Evolutionary conservation across 331 rosid genomes (phyloP).

Genomic region (Saraca asoca): DNA sequence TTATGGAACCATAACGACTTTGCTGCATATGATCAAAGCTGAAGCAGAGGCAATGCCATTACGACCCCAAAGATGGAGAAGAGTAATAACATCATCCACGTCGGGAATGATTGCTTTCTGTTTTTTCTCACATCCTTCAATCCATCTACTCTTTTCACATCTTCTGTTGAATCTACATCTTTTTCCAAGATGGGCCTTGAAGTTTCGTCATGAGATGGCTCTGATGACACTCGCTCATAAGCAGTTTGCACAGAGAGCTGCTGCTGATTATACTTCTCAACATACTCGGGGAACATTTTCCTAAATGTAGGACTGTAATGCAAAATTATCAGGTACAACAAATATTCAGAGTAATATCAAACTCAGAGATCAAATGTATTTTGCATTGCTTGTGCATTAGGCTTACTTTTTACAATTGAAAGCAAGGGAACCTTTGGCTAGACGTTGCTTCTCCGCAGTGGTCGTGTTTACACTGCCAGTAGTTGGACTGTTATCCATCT

Average conservation of each 20-base stretch:
- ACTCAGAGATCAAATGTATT: constrained; percentile 9
- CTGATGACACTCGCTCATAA: constrained; percentile 50
- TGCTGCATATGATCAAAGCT: constrained; percentile 51
- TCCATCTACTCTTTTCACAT: constrained; percentile 43
- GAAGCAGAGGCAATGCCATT: constrained; percentile 95
- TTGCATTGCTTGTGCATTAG: not conserved
- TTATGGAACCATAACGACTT: constrained; percentile 30
- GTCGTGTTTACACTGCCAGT: constrained; percentile 96
- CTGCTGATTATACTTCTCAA: constrained; percentile 80
- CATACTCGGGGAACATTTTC: constrained; percentile 90
- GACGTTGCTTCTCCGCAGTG: constrained; percentile 78
- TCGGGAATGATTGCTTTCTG: constrained; percentile 62
- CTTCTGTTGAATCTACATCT: constrained; percentile 47
- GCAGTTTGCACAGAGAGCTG: constrained; percentile 54
- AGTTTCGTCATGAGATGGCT: constrained; percentile 41
- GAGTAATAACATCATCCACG: constrained; percentile 90
- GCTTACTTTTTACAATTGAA: constrained; percentile 94
- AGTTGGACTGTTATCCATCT: constrained; percentile 98
- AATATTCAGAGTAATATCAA: constrained; percentile 24
- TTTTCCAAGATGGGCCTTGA: constrained; percentile 52
- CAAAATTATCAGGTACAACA: constrained; percentile 27
- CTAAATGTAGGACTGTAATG: constrained; percentile 73
- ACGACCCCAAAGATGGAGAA: constrained; percentile 84
- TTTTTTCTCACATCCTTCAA: constrained; percentile 48
- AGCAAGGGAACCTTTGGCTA: constrained; percentile 86